Evolutionary conservation across 352 stramenopile genomes (phyloP).

Genomic region (Blastocystis sp.): DNA sequence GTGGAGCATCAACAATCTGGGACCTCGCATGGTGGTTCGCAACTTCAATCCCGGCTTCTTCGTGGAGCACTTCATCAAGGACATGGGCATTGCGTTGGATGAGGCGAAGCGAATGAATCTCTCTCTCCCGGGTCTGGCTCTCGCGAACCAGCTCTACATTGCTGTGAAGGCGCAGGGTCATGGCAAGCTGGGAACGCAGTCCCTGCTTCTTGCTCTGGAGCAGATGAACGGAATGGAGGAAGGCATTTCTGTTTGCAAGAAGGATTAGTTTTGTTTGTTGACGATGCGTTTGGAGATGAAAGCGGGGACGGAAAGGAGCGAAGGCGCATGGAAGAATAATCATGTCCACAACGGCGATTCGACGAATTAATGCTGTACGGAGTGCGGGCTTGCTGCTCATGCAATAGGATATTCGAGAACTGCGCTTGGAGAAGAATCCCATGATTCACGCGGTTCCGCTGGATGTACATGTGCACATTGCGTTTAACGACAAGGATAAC

Average conservation of each 20-base stretch:
- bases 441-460: slow-evolving; percentile 48
- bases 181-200: slow-evolving; percentile 82
- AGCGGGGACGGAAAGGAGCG: no score
- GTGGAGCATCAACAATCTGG: slow-evolving; percentile 87
- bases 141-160: slow-evolving; percentile 86
- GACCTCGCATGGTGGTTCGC: slow-evolving; percentile 84
- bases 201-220: slow-evolving; percentile 85
- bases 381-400: background rate
- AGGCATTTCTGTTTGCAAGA: slow-evolving; percentile 67
- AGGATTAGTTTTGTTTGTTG: slow-evolving; percentile 12
- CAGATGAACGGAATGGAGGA: slow-evolving; percentile 82
- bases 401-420: slow-evolving; percentile 61
- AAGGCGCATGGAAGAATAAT: no score
- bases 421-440: slow-evolving; percentile 58
- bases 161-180: slow-evolving; percentile 84
- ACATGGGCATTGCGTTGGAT: slow-evolving; percentile 87
- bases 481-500: slow-evolving; percentile 73
- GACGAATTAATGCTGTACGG: slow-evolving; percentile 47
- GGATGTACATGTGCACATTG: background rate
- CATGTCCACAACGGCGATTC: slow-evolving; percentile 55
- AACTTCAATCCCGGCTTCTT: slow-evolving; percentile 88
- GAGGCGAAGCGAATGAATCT: slow-evolving; percentile 85
- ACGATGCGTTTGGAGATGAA: no score
- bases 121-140: slow-evolving; percentile 82
- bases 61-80: slow-evolving; percentile 87